Evolutionary conservation across 1,139 yeast species (phyloP), one percentile per base, ranked within the genome.

Genomic region (Saccharomycopsis crataegensis): DNA sequence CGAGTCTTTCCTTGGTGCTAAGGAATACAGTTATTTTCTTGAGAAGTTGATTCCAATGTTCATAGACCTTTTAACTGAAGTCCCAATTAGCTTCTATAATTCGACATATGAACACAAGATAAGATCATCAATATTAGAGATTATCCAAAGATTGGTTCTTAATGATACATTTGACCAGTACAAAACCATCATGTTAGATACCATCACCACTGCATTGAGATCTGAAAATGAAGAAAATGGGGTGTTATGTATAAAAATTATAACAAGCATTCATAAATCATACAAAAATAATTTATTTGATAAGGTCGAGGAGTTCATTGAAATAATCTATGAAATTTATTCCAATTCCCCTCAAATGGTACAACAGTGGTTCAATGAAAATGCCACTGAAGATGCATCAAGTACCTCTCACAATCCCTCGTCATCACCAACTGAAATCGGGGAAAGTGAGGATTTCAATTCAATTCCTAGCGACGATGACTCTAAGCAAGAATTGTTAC

Each of bases 181-280:
- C 65, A 81, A 91, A 0, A 72, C 73, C 46, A 73, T 76, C 40
- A 77, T 90, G 33, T 71, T 87, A 62, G 82, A 80, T 46, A 70
- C 76, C n/a, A 70, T 91, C 55, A 80, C 83, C 63, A 69, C 71
- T 38, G 72, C 86, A 16, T 72, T 93, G 57, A 79, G 78, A 28
- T 74, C 71, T 16, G 99, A 94, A 65, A 93, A 94, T 65, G 99
- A 94, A 68, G 98, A 91, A 60, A 93, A 93, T 65, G 99, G 98
- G 49, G 90, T 90, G 1, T 74, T 90, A 54, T 86, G 96, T 66
- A 84, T 91, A 86, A 91, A 89, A 66, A 83, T 90, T 54, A 77
- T 91, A 55, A 89, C 98, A n/a, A 80, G 86, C 49, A 72, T 93
- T 55, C 96, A 91, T 70, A 86, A 94, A 66, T 81, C 94, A 0